Evolutionary conservation across 305 asterid species (phyloP).

Genomic region (Andrographis paniculata): DNA sequence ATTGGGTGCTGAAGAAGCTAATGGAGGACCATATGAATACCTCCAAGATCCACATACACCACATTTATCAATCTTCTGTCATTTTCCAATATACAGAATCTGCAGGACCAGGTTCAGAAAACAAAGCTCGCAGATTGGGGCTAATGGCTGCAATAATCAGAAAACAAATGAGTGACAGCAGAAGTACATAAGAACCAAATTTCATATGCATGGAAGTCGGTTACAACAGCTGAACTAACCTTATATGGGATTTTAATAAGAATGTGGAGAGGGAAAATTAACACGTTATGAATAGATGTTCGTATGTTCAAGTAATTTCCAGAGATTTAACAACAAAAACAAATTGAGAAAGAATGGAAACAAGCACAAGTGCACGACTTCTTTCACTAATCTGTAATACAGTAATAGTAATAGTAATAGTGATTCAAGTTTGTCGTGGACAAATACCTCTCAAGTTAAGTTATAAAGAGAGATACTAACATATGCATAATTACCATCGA

Average conservation of each 20-base stretch:
- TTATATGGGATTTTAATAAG: not conserved
- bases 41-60: constrained; percentile 72
- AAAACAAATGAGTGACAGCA: constrained; percentile 1
- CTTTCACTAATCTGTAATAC: too few species aligned
- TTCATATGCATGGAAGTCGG: not conserved
- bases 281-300: too few species aligned
- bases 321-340: too few species aligned
- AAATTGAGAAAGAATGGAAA: too few species aligned
- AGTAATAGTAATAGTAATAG: too few species aligned
- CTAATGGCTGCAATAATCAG: constrained; percentile 46
- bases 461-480: too few species aligned
- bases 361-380: too few species aligned
- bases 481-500: too few species aligned
- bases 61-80: constrained; percentile 53
- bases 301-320: too few species aligned
- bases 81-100: constrained; percentile 70
- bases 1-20: constrained; percentile 46
- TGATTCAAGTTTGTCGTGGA: too few species aligned
- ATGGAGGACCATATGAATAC: constrained; percentile 64
- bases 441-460: too few species aligned
- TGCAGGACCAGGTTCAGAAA: constrained; percentile 57
- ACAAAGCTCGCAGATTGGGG: constrained; percentile 76
- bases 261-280: too few species aligned
- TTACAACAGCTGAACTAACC: not conserved
- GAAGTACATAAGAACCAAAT: not conserved